phyloP scores from a whole-genome alignment of 2,329 filamentous ascomycete genomes.

The Alternaria novae-zelandiae region DNA sequence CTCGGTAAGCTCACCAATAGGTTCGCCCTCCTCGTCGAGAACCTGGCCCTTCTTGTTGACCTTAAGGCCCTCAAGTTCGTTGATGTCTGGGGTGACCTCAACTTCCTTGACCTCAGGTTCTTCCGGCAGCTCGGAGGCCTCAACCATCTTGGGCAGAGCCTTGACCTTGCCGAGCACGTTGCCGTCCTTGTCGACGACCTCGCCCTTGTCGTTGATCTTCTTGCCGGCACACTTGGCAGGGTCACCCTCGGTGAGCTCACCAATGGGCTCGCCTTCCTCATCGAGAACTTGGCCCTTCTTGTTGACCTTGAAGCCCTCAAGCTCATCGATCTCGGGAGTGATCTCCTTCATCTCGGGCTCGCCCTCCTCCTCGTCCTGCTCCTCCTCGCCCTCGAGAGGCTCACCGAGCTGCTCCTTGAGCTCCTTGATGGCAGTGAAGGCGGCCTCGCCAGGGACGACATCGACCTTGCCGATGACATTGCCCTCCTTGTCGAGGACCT shows the following conservation, averaged over 20 bases:
- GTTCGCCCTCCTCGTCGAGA: constrained; percentile 60
- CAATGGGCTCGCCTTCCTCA: constrained; percentile 61
- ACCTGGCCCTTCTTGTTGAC: constrained; percentile 66
- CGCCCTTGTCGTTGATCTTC: constrained; percentile 69
- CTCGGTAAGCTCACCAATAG: constrained; percentile 60
- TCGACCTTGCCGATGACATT: constrained; percentile 58
- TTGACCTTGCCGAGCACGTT: constrained; percentile 68
- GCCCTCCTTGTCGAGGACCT: constrained; percentile 58
- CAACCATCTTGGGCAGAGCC: constrained; percentile 54
- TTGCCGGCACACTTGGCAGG: constrained; percentile 69
- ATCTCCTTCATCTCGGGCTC: constrained; percentile 52
- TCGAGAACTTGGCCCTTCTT: constrained; percentile 63
- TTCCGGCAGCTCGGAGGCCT: constrained; percentile 23
- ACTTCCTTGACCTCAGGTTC: constrained; percentile 50
- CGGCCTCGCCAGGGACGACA: constrained; percentile 57
- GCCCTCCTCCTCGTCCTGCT: constrained; percentile 2
- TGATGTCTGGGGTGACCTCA: constrained; percentile 52
- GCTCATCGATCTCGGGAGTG: constrained; percentile 54
- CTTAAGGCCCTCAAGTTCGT: constrained; percentile 60
- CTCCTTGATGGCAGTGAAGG: constrained; percentile 57
- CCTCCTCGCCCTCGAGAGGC: constrained; percentile 24
- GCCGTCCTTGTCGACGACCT: constrained; percentile 68
- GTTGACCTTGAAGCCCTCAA: constrained; percentile 63
- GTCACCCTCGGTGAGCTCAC: constrained; percentile 63
- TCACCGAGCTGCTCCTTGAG: constrained; percentile 55